phyloP scores from a whole-genome alignment of 1,139 yeast genomes.

The Hansenula lynferdii region DNA sequence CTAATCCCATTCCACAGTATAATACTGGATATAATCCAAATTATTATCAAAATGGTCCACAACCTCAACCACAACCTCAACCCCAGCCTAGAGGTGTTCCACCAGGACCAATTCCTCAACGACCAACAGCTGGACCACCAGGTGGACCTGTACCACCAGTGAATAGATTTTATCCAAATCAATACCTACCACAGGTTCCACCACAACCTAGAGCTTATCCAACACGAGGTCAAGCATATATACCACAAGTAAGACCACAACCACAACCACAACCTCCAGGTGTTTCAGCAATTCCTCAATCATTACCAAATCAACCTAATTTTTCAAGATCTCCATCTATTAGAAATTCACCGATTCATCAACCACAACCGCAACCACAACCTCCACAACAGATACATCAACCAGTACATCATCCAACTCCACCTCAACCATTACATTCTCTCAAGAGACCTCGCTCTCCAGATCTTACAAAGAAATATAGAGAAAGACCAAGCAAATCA shows the following conservation, averaged over 20 bases:
- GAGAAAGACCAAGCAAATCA: too few species aligned
- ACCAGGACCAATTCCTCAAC: neutral
- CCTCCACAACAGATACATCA: neutral
- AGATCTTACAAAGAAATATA: neutral
- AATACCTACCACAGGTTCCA: neutral
- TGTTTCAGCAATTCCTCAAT: neutral
- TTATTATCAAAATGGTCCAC: neutral
- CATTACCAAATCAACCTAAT: neutral
- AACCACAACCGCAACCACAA: neutral
- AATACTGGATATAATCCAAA: neutral
- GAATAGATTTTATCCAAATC: neutral
- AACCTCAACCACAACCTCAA: neutral
- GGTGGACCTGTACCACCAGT: neutral
- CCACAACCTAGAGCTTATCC: neutral
- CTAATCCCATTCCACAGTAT: neutral
- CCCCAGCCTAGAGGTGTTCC: neutral
- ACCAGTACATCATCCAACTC: neutral
- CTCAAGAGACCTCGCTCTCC: neutral
- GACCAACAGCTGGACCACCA: neutral
- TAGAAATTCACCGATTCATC: conserved; percentile 2
- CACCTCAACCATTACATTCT: neutral
- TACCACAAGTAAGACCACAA: neutral
- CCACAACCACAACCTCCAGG: neutral
- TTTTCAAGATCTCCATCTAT: neutral
- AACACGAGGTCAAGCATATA: neutral